A percentile compares a stretch with the other conserved stretches of the same genome.
Evolutionary conservation across 257 asterid species (phyloP).

Genomic region (Hygrophila difformis): DNA sequence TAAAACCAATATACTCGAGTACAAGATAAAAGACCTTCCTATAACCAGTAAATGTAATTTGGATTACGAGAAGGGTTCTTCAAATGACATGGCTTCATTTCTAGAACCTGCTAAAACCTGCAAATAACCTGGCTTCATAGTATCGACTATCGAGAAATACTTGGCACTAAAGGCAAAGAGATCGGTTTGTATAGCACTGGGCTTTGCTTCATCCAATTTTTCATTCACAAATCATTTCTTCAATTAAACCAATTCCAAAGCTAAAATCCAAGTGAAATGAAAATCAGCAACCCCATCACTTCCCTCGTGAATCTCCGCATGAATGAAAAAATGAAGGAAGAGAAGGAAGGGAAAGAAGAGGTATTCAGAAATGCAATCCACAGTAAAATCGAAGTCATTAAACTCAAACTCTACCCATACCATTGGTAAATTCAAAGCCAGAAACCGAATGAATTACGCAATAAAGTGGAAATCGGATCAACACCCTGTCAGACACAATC

Average conservation of each 20-base stretch:
- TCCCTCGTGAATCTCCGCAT: constrained; percentile 5
- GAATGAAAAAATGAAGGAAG: no score
- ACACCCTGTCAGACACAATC: constrained; percentile 10
- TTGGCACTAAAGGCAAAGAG: background rate
- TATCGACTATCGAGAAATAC: no score
- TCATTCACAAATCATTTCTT: constrained; percentile 1
- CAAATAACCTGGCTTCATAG: no score
- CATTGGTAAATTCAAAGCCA: constrained; percentile 13
- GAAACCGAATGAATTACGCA: constrained; percentile 7
- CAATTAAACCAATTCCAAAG: constrained; percentile 16
- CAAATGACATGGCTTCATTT: constrained; percentile 12
- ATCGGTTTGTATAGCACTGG: constrained; percentile 3
- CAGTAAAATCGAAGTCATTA: constrained; percentile 11
- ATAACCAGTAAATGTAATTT: no score
- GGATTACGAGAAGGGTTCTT: background rate
- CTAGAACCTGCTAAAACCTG: constrained; percentile 9
- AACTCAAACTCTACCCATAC: constrained; percentile 19
- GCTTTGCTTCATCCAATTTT: constrained; percentile 11
- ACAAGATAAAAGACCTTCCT: no score
- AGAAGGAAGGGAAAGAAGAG: no score
- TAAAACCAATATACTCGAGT: constrained; percentile 2
- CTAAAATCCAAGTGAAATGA: constrained; percentile 7
- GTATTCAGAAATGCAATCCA: no score
- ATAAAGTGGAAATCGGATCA: constrained; percentile 5
- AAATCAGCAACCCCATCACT: constrained; percentile 11